These are phyloP conservation scores for Priceomyces melissophilus DNA, from an alignment of 805 yeast species.

Conservation along the genomic window DNA sequence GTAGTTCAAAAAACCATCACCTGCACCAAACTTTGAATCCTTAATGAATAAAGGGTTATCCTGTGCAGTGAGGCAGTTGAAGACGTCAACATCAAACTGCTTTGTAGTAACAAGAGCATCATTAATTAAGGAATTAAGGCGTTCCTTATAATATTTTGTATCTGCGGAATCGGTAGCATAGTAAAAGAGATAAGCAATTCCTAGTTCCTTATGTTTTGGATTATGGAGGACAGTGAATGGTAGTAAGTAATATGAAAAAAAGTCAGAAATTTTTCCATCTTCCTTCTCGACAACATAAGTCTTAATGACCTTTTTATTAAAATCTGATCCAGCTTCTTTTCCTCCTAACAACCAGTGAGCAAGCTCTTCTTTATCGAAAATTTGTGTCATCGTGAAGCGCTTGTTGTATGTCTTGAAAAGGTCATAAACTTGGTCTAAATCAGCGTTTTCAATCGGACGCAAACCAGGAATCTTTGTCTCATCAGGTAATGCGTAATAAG, in stretches of 20 bases:
- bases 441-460: slow-evolving; percentile 54
- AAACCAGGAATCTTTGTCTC: slow-evolving; percentile 49
- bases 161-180: slow-evolving; percentile 72
- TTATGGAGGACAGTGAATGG: slow-evolving; percentile 82
- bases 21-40: slow-evolving; percentile 82
- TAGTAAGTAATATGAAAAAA: slow-evolving; percentile 81
- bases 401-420: slow-evolving; percentile 62
- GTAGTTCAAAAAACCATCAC: slow-evolving; percentile 89
- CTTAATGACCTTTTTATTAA: slow-evolving; percentile 54
- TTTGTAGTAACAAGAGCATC: slow-evolving; percentile 80
- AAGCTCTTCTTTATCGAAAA: slow-evolving; percentile 64
- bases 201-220: slow-evolving; percentile 59
- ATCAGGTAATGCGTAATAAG: slow-evolving; percentile 55
- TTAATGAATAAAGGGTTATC: slow-evolving; percentile 84
- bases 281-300: slow-evolving; percentile 72
- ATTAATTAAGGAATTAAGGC: slow-evolving; percentile 59
- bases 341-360: slow-evolving; percentile 78
- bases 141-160: slow-evolving; percentile 44
- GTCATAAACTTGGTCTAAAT: slow-evolving; percentile 59
- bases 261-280: slow-evolving; percentile 74
- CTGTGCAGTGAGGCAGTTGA: slow-evolving; percentile 88
- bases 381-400: slow-evolving; percentile 70
- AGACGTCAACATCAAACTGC: slow-evolving; percentile 72
- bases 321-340: slow-evolving; percentile 11
- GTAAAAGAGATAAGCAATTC: slow-evolving; percentile 86